Evolutionary conservation across 192 early-diverging fungal species (phyloP), one percentile per base, ranked within the genome.

Genomic region (Obelidium mucronatum): DNA sequence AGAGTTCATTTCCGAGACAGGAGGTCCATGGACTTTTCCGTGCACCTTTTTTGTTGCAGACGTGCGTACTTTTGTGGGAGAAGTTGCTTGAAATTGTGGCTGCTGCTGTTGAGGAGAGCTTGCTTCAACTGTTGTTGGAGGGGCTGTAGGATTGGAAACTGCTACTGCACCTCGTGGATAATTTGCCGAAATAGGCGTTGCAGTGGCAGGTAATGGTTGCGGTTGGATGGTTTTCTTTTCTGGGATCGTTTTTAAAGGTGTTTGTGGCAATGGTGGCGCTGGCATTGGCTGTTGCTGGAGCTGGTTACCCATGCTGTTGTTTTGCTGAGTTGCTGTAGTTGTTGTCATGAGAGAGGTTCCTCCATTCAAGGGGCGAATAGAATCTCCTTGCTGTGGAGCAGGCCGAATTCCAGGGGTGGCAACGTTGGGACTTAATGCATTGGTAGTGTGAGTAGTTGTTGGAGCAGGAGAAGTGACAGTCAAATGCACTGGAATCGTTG

Each of bases 331-430:
- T 19, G 34, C 8, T 40, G 54, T 72, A 24, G 24, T 22, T 17
- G 52, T n/a, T 24, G 34, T 72, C 55, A 72, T 58, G 31, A 59
- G 36, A 39, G 69, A 55, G 15, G 26, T 24, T 3, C 54, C 55
- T n/a, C n/a, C n/a, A 59, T 72, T n/a, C 1, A 58, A 13, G 35
- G 69, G 69, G n/a, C 55, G 69, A 28, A 72, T 59, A 17, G 69
- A 72, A 31, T 72, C 69, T 58, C n/a, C 55, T 39, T 30, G 15
- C 5, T 2, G 35, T 37, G 69, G 55, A 22, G 24, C 55, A 22
- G 55, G 55, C 8, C 55, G 55, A 26, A 58, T 58, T 64, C 34
- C 62, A 33, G 62, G 62, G 13, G 62, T 64, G 15, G 13, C 17
- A 17, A 40, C 36, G 34, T 64, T 64, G 34, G 37, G 62, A 64